phyloP scores from a whole-genome alignment of 805 yeast genomes.

The Kodamaea lidongshanica region DNA sequence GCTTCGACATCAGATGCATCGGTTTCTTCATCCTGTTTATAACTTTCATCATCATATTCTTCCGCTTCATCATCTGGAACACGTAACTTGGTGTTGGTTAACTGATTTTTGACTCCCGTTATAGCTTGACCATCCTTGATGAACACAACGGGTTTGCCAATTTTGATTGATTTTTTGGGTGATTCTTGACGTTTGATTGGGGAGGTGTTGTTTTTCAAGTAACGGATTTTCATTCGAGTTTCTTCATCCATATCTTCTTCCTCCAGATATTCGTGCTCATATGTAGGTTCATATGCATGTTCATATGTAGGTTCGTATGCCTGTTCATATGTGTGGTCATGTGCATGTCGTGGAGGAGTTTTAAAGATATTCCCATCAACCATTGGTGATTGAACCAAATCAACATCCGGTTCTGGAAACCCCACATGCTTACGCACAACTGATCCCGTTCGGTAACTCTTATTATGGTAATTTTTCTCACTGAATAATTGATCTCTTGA shows the following conservation, averaged over 20 bases:
- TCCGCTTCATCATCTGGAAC: constrained; percentile 7
- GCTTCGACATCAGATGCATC: no score
- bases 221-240: constrained; percentile 9
- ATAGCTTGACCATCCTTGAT: constrained; percentile 21
- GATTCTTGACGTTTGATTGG: constrained; percentile 3
- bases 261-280: background rate
- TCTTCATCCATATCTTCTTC: constrained; percentile 11
- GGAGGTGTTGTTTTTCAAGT: constrained; percentile 9
- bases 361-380: constrained; percentile 16
- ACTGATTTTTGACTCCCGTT: constrained; percentile 1
- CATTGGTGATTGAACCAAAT: constrained; percentile 13
- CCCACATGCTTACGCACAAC: constrained; percentile 10
- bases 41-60: no score
- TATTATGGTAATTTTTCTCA: constrained; percentile 11
- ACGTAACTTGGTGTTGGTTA: constrained; percentile 9
- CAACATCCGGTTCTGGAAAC: constrained; percentile 30
- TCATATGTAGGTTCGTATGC: background rate
- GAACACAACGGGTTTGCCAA: constrained; percentile 31
- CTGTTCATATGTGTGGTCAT: no score
- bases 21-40: background rate
- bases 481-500: constrained; percentile 26
- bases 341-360: constrained; percentile 20
- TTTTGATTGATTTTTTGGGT: constrained; percentile 11
- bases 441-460: constrained; percentile 7
- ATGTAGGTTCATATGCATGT: no score